Evolutionary conservation across 2,329 filamentous ascomycete genomes (phyloP), one percentile per base, ranked within the genome.

Genomic region (Penicillium digitatum): DNA sequence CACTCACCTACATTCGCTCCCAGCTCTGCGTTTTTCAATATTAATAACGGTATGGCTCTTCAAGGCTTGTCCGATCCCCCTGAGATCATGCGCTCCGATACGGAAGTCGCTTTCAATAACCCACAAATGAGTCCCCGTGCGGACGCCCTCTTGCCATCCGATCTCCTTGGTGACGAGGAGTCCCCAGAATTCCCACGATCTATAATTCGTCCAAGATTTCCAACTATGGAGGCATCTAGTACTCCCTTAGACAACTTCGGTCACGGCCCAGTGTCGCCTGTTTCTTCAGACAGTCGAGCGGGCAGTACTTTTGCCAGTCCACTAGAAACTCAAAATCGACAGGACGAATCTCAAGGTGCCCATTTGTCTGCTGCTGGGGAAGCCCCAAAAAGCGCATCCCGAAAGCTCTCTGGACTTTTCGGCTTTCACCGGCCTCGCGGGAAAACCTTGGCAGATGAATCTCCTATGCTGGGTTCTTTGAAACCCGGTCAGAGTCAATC

Each of bases 121-220:
- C 82, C 81, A 10, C 81, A 82, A 12, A 86, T 86, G 82, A 86
- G 82, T 64, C 84, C 84, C 2, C 79, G 81, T 20, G 84, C 83
- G 16, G 83, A 83, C 58, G 79, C 82, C 26, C 69, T 87, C 20
- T 70, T 87, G 7, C 84, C 84, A 3, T 82, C 83, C 1, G 82
- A 83, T 63, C 74, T 87, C 12, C 79, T 85, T 47, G 80, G 80
- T 4, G 81, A 84, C 63, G 82, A 84, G 57, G 74, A 76, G 46
- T 73, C 73, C 11, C 65, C 70, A 7, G 72, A 73, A 47, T 65
- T 72, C 37, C 69, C 71, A 6, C 62, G 66, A 9, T 63, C 67
- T 14, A 54, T 67, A 11, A 59, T 59, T 11, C 66, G 62, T 50
- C 57, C 70, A 39, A 65, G 64, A 24, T 72, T 72, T 35, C 57